phyloP scores from a whole-genome alignment of 371 early-diverging fungal species.

The Apophysomyces elegans region DNA sequence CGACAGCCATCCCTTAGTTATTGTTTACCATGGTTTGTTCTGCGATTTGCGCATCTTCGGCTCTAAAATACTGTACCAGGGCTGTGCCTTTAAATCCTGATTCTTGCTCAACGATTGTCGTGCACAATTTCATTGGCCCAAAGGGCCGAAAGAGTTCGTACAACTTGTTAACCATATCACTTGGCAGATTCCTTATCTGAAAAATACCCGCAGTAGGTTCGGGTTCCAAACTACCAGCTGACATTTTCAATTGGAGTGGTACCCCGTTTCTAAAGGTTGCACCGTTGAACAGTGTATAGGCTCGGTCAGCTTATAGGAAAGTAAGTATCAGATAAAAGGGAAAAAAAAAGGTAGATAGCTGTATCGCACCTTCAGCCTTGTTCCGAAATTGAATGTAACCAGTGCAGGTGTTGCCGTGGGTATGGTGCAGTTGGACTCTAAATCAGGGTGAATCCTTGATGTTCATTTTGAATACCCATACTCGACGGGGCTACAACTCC shows the following conservation, averaged over 20 bases:
- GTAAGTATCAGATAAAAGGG: conserved; percentile 12
- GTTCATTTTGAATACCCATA: conserved; percentile 22
- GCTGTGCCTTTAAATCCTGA: conserved; percentile 42
- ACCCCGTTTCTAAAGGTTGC: conserved; percentile 27
- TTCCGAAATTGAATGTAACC: conserved; percentile 32
- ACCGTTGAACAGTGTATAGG: conserved; percentile 45
- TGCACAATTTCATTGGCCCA: conserved; percentile 53
- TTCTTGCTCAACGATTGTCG: conserved; percentile 40
- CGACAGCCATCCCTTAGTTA: not conserved
- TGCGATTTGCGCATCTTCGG: conserved; percentile 42
- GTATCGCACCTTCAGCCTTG: conserved; percentile 23
- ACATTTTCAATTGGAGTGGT: conserved; percentile 35
- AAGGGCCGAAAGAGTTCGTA: conserved; percentile 50
- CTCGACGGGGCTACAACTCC: conserved; percentile 36
- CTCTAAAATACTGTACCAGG: conserved; percentile 49
- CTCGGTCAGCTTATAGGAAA: conserved; percentile 38
- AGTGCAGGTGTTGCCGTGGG: conserved; percentile 10
- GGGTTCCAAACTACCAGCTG: conserved; percentile 34
- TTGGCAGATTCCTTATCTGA: conserved; percentile 43
- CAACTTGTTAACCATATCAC: conserved; percentile 37
- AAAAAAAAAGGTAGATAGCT: conserved; percentile 10
- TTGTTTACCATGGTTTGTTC: conserved; percentile 39
- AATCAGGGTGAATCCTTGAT: conserved; percentile 16
- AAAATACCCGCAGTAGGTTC: conserved; percentile 40
- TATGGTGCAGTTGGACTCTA: conserved; percentile 9